Evolutionary conservation across 2,329 filamentous ascomycete genomes (phyloP).

Genomic region (Clarireedia homoeocarpa): DNA sequence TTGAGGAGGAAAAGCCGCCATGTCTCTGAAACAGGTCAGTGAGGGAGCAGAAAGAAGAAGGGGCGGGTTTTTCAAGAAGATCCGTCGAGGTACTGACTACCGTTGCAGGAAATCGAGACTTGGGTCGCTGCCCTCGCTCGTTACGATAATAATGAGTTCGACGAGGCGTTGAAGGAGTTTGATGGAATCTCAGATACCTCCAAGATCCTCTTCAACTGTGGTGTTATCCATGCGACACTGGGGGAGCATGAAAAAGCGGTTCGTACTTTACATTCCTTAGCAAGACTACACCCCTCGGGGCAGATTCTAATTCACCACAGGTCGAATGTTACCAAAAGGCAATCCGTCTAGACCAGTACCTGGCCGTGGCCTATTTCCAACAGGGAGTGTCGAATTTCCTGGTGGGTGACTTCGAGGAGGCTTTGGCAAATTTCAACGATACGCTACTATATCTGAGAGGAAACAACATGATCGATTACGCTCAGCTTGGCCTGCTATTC

Average conservation of each 20-base stretch:
- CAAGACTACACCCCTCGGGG: background rate
- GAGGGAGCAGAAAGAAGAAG: background rate
- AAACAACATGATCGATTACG: constrained; percentile 97
- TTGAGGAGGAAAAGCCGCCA: constrained; percentile 18
- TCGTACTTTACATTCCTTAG: constrained; percentile 34
- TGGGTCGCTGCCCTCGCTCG: constrained; percentile 87
- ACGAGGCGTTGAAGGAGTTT: constrained; percentile 77
- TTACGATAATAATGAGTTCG: constrained; percentile 98
- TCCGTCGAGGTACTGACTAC: background rate
- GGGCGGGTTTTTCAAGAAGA: too few species aligned
- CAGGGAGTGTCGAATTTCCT: constrained; percentile 98
- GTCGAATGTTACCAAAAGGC: constrained; percentile 93
- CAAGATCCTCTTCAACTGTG: constrained; percentile 97
- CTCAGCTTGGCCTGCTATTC: constrained; percentile 89
- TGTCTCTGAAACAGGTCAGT: constrained; percentile 38
- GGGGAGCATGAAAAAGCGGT: constrained; percentile 95
- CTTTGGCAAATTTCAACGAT: constrained; percentile 97
- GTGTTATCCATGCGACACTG: constrained; percentile 92
- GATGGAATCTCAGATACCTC: constrained; percentile 87
- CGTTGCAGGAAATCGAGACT: constrained; percentile 79
- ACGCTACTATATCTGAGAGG: constrained; percentile 89
- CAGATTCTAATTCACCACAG: constrained; percentile 38
- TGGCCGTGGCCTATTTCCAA: constrained; percentile 96
- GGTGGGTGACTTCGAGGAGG: constrained; percentile 93
- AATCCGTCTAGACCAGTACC: constrained; percentile 83